Conservation (phyloP, 768 basidiomycete species). For the Candolleomyces eurysporus region DNA sequence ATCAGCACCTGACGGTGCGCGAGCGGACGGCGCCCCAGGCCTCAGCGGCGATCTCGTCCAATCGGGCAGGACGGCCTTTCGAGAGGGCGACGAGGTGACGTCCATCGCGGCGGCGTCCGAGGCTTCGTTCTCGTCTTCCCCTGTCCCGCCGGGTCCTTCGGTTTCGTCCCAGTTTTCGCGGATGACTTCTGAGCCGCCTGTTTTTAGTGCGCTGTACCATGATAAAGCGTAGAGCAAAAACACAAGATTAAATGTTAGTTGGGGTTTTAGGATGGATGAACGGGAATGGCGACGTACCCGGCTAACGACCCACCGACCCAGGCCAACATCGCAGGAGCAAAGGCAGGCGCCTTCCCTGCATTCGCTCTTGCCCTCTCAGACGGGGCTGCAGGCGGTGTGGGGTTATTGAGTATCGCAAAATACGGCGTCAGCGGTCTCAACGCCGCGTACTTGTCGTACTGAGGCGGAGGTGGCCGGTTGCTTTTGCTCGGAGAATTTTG, state of each 20-base stretch:
- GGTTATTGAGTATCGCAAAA: constrained; percentile 86
- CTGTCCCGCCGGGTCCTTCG: constrained; percentile 43
- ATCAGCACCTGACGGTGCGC: constrained; percentile 1
- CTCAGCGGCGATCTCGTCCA: constrained; percentile 74
- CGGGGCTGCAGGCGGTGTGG: constrained; percentile 51
- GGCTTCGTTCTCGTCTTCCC: constrained; percentile 23
- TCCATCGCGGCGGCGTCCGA: background rate
- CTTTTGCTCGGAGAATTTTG: constrained; percentile 15
- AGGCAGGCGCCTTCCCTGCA: constrained; percentile 85
- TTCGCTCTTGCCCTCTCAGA: constrained; percentile 55
- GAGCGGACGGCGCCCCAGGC: constrained; percentile 62
- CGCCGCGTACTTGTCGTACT: constrained; percentile 72
- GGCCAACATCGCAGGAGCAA: constrained; percentile 72
- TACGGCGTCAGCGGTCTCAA: constrained; percentile 70
- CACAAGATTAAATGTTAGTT: background rate
- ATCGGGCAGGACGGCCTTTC: constrained; percentile 61
- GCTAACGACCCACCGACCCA: constrained; percentile 96
- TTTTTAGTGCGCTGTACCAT: constrained; percentile 80
- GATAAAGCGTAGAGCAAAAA: too few relatives aligned
- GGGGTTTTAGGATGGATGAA: background rate
- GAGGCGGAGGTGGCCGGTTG: constrained; percentile 34
- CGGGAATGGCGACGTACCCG: constrained; percentile 55
- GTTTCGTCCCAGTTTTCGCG: constrained; percentile 87
- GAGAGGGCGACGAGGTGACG: constrained; percentile 23
- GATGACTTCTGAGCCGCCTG: constrained; percentile 76